A percentile compares a stretch with the other conserved stretches of the same genome.
Conservation (phyloP, 352 stramenopile genomes). For the Thraustochytrium sp. region DNA sequence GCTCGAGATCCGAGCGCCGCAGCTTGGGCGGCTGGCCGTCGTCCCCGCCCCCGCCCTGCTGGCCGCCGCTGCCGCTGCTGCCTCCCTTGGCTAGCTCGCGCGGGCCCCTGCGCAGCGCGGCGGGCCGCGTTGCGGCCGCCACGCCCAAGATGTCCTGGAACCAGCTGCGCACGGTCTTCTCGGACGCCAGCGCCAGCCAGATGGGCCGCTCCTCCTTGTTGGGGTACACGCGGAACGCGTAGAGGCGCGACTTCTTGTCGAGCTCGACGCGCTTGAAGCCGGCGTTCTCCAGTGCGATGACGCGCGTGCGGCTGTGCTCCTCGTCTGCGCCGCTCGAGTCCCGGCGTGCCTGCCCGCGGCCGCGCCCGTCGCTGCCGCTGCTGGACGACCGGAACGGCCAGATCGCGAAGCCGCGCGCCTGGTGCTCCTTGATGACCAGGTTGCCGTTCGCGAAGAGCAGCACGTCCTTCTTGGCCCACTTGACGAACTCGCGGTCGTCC, state of each 20-base stretch:
- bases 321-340: not conserved
- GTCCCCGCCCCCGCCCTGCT: not conserved
- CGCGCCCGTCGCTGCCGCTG: too few species aligned
- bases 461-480: slow-evolving; percentile 9
- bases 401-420: slow-evolving; percentile 21
- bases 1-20: not conserved
- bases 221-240: slow-evolving; percentile 4
- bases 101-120: not conserved
- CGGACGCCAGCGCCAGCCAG: not conserved
- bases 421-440: slow-evolving; percentile 7
- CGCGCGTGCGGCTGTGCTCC: not conserved
- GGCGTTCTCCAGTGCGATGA: slow-evolving; percentile 7
- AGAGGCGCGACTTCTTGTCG: slow-evolving; percentile 3
- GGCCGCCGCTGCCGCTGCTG: not conserved
- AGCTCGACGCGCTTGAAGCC: slow-evolving; percentile 13
- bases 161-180: not conserved
- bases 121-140: not conserved
- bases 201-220: not conserved
- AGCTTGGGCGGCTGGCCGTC: not conserved
- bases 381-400: not conserved
- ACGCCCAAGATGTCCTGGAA: slow-evolving; percentile 38
- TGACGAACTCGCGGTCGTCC: slow-evolving; percentile 10
- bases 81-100: too few species aligned
- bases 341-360: not conserved
- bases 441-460: slow-evolving; percentile 42